Base-by-base conservation (phyloP, 176 grass and related monocot species). In the Stipa capillata region DNA sequence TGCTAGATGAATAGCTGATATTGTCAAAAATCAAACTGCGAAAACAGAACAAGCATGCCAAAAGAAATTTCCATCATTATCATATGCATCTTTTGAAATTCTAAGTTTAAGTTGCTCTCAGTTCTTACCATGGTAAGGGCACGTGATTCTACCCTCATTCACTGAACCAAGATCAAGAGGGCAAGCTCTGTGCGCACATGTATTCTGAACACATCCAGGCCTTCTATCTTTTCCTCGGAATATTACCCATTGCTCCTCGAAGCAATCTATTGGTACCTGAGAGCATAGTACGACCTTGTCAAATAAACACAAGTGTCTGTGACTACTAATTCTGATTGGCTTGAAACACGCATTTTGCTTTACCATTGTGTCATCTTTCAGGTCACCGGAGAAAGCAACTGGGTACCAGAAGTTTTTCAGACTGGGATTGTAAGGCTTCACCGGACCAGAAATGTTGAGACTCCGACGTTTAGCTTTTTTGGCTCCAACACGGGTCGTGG, bases 331-430 rank as follows among this genome's bases (percentile, higher is more conserved):
- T 69, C 8, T 39, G 17, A 49, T 54, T 55, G 7, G 40, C 24
- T 27, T 56, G 65, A 58, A 20, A 37, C 33, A 40, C 17, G 0
- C n/a, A 69, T 47, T 69, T 39, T 69, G 18, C 1, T 61, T 72
- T 87, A 99, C 96, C 96, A 99, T 95, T 3, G 85, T 99, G 69
- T 92, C 96, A 47, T 95, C 96, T 56, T 99, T 99, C 16, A 99
- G 78, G 23, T 99, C 96, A 72, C 45, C 89, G 47, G 96, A 91
- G 57, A 99, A 99, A 72, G 92, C 92, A 78, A 99, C 80, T 14
- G 96, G 96, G 82, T 99, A 99, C 96, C 96, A 99, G 59, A 95
- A 99, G 84, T 99, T 99, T 71, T 89, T 95, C 74, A 99, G 73
- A 62, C 72, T 85, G 3, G 90, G 81, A 40, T 89, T 85, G 80